Base-by-base conservation (phyloP, 768 basidiomycete species). In the Hemileccinum rubropunctum region DNA sequence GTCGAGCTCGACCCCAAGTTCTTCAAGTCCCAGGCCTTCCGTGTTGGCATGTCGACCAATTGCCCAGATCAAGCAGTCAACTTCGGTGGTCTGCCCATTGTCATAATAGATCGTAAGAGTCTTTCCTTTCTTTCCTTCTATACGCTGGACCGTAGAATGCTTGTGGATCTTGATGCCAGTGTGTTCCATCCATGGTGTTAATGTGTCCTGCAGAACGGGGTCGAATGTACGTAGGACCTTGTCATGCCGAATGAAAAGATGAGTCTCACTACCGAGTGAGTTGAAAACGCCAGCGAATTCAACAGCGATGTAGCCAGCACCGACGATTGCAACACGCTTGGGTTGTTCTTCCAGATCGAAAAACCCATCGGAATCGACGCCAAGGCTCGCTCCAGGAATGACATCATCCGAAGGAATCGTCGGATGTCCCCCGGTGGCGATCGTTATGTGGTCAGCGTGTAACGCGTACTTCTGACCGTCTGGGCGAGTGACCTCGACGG, bases 261-360 rank as follows among this genome's bases (percentile, higher is more conserved):
- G 94, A 8, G 93, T 94, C 70, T 98, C 92, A 32, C 86, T 80
- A 18, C 95, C 93, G 48, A 97, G 82, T 7, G 90, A 78, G 69
- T 98, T 83, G 71, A 99, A 82, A 47, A 99, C 82, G 17, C 97
- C 97, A 5, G 95, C 92, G 40, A 99, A 83, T 71, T 99, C 97
- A 53, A 98, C 91, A 15, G 94, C 94, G 58, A 99, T 98, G 68
- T 99, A 99, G 1, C 97, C 97, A 13, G 97, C 97, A 40, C 97
- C 97, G 37, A 98, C 85, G 47, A 98, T 86, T 3, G 86, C 95
- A 27, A 97, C 94, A 50, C 93, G 82, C 70, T 87, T 91, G 9
- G 97, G 97, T 67, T 95, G 93, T 45, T 87, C 79, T 57, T 83
- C 82, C 39, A 99, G 81, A 39, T 83, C 91, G 61, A 99, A 99